Conservation (phyloP, 129 eudicot species). For the Flaveria linearis region DNA sequence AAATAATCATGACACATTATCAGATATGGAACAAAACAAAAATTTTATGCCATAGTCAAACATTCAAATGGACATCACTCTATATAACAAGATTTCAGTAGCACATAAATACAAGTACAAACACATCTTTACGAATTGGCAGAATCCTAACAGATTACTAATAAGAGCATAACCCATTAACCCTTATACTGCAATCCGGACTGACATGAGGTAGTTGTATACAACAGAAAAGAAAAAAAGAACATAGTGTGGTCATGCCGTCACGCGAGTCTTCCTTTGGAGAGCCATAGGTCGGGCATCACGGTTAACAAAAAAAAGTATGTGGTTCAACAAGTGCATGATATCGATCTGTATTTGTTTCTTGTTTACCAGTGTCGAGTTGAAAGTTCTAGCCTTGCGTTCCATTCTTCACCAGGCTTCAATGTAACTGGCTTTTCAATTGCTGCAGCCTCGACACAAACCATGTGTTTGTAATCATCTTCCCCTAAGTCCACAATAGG, state of each 20-base stretch:
- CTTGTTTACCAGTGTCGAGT: slow-evolving; percentile 56
- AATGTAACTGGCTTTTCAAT: slow-evolving; percentile 71
- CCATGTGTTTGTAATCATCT: slow-evolving; percentile 80
- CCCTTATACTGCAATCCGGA: not conserved
- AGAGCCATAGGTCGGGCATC: slow-evolving; percentile 4
- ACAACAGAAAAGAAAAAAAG: not conserved
- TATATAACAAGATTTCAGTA: no score
- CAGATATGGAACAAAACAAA: no score
- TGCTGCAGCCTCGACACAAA: slow-evolving; percentile 86
- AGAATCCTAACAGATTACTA: no score
- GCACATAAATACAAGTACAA: no score
- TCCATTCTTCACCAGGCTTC: slow-evolving; percentile 95
- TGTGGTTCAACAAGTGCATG: not conserved
- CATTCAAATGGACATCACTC: no score
- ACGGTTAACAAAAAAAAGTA: not conserved
- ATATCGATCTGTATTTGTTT: slow-evolving; percentile 12
- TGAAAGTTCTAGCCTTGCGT: slow-evolving; percentile 76
- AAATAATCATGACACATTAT: no score
- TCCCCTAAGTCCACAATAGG: slow-evolving; percentile 78
- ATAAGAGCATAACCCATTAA: no score
- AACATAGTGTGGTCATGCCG: not conserved
- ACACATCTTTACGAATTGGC: no score
- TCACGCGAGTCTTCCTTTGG: not conserved
- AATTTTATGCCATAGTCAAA: no score
- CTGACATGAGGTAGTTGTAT: not conserved